Evolutionary conservation across 108 stramenopile genomes (phyloP).

Genomic region (Bacterosira constricta): DNA sequence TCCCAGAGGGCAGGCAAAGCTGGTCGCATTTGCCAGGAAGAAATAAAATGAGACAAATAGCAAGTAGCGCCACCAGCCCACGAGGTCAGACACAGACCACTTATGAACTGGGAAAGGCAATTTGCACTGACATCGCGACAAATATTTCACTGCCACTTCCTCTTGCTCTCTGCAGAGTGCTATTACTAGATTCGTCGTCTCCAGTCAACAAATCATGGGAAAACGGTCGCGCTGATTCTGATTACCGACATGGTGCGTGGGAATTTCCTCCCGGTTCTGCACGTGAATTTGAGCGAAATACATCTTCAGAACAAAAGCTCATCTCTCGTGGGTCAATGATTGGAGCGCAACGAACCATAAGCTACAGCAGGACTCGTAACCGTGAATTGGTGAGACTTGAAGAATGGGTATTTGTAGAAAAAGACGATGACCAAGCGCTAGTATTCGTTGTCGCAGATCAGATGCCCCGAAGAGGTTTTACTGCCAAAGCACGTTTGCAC

Average conservation of each 20-base stretch:
- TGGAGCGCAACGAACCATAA: constrained; percentile 70
- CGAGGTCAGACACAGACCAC: constrained; percentile 26
- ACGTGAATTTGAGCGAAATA: constrained; percentile 67
- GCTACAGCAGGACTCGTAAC: constrained; percentile 66
- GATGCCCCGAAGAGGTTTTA: constrained; percentile 81
- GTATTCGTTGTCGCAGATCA: constrained; percentile 64
- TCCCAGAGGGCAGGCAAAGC: constrained; percentile 21
- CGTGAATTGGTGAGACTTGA: constrained; percentile 61
- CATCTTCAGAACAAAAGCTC: constrained; percentile 68
- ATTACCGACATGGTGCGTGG: constrained; percentile 73
- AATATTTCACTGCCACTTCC: constrained; percentile 66
- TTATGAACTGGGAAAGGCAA: constrained; percentile 71
- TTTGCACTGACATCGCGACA: constrained; percentile 67
- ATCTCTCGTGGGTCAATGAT: constrained; percentile 80
- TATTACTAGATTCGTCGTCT: constrained; percentile 79
- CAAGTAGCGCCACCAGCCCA: neutral
- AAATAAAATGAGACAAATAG: constrained; percentile 26
- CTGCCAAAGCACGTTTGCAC: constrained; percentile 65
- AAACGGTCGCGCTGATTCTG: constrained; percentile 65
- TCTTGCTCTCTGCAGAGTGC: constrained; percentile 70
- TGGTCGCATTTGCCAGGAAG: constrained; percentile 47
- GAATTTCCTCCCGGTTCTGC: constrained; percentile 73
- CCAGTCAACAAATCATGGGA: constrained; percentile 82
- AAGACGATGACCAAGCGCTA: constrained; percentile 64
- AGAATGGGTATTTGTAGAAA: constrained; percentile 74